These are phyloP conservation scores for Stromatinia cepivora DNA, from an alignment of 2,329 filamentous ascomycete genomes.

Conservation along the genomic window DNA sequence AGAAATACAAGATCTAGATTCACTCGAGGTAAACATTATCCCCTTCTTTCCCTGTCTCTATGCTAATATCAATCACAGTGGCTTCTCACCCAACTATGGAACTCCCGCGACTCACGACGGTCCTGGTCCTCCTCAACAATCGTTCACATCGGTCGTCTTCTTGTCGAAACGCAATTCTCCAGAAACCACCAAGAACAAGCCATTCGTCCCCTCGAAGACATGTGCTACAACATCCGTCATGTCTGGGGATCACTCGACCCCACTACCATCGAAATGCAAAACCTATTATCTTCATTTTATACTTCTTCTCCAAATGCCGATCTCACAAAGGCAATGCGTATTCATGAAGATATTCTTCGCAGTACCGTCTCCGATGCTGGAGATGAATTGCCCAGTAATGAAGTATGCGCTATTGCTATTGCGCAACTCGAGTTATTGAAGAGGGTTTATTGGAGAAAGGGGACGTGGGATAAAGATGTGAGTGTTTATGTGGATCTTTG, in stretches of 20 bases:
- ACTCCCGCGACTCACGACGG: slow-evolving; percentile 26
- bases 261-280: slow-evolving; percentile 32
- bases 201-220: slow-evolving; percentile 32
- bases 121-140: slow-evolving; percentile 30
- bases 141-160: slow-evolving; percentile 30
- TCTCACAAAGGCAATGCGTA: slow-evolving; percentile 29
- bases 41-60: neutral
- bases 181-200: slow-evolving; percentile 25
- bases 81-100: slow-evolving; percentile 34
- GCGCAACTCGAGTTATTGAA: slow-evolving; percentile 43
- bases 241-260: slow-evolving; percentile 33
- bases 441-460: slow-evolving; percentile 46
- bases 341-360: slow-evolving; percentile 33
- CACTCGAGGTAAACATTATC: slow-evolving; percentile 44
- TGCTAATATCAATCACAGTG: neutral
- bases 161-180: slow-evolving; percentile 33
- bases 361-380: slow-evolving; percentile 36
- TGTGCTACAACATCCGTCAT: slow-evolving; percentile 36
- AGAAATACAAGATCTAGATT: slow-evolving; percentile 48
- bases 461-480: slow-evolving; percentile 41
- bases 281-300: slow-evolving; percentile 32
- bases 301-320: slow-evolving; percentile 27
- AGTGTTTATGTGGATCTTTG: slow-evolving; percentile 29
- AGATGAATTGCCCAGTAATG: slow-evolving; percentile 30
- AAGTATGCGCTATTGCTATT: slow-evolving; percentile 38